Evolutionary conservation across 2,329 filamentous ascomycete species (phyloP), one percentile per base, ranked within the genome.

Genomic region (Epichloe sibirici): DNA sequence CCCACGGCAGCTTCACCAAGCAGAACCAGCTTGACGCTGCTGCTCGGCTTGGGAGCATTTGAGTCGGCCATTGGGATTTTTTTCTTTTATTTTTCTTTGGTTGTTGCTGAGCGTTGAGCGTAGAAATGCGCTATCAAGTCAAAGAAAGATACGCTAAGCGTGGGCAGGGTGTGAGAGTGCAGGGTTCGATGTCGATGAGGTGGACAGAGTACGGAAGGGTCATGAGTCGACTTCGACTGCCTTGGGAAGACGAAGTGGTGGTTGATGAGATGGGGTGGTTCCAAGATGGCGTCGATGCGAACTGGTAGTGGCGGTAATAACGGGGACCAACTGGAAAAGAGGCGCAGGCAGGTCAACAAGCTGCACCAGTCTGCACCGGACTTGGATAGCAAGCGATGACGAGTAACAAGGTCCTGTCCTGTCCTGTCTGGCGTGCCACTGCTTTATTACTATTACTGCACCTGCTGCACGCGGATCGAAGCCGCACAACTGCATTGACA

Each of bases 1-100:
- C 93, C 93, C 53, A 98, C 93, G 56, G 93, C 93, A 58, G 93
- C 93, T 75, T 98, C 93, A 61, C 93, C 93, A 54, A 98, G 84
- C 66, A 98, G 81, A 59, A 98, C 93, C 62, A 98, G 86, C 85
- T 98, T 98, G 70, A 98, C 93, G 75, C 93, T 98, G 83, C 90
- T 97, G 78, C 90, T 97, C 57, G 93, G 93, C 76, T 97, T 98
- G 56, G 89, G 86, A 66, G 79, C 76, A 61, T 80, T 81, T 66
- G 82, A 75, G 57, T 72, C 70, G 55, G 70, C 66, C 70, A 72
- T 72, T 4, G 3, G 3, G 40, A 49, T 62, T 54, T 54, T 44
- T 17, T 21, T 21, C 17, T 21, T 21, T 21, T 17, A 17, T 43
- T 51, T 62, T 54, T 54, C 44, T 17, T 34, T 25, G 43, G 23